phyloP scores from a whole-genome alignment of 2,329 filamentous ascomycete species.

The Verticillium isaacii region DNA sequence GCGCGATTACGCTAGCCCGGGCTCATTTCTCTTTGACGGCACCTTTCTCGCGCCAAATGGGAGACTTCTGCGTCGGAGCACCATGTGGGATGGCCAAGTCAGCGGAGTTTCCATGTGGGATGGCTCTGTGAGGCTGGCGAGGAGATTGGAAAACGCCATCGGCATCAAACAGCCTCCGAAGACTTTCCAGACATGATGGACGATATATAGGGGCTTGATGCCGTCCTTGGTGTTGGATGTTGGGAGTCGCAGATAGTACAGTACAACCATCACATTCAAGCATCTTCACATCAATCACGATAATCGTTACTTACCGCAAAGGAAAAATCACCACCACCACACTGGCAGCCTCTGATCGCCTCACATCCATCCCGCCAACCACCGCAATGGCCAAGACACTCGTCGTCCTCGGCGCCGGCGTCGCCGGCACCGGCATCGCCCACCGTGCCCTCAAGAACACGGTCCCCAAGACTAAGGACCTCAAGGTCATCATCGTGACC shows the following conservation, averaged over 20 bases:
- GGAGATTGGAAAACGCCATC: too few species aligned
- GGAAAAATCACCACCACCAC: too few species aligned
- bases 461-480: slow-evolving; percentile 29
- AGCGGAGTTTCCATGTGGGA: too few species aligned
- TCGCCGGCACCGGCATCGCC: slow-evolving; percentile 43
- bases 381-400: slow-evolving; percentile 42
- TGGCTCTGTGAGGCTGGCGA: too few species aligned
- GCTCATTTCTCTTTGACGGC: not conserved
- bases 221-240: not conserved
- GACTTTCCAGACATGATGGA: not conserved
- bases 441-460: slow-evolving; percentile 49
- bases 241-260: not conserved
- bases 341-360: not conserved
- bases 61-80: too few species aligned
- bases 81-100: too few species aligned
- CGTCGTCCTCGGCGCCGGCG: slow-evolving; percentile 48
- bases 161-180: too few species aligned
- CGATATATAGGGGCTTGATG: not conserved
- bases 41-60: too few species aligned
- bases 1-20: not conserved
- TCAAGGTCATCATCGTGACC: slow-evolving; percentile 49
- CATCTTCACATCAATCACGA: not conserved
- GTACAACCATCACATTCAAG: not conserved
- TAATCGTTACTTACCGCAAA: not conserved
- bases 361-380: not conserved